Evolutionary conservation across 2,329 filamentous ascomycete species (phyloP).

Genomic region (Fusarium proliferatum): DNA sequence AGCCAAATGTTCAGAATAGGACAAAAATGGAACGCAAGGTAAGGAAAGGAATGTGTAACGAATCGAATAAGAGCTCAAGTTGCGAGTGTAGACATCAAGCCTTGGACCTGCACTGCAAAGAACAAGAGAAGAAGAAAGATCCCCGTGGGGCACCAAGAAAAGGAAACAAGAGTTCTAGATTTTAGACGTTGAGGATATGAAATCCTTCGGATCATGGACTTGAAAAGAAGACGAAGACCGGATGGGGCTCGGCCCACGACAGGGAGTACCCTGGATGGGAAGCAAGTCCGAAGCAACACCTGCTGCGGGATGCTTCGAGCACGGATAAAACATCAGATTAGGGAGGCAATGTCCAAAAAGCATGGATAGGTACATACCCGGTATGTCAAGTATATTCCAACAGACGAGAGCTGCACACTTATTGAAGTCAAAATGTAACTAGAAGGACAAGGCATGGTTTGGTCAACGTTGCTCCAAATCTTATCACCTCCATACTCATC

Average conservation of each 20-base stretch:
- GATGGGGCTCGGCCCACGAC: constrained; percentile 29
- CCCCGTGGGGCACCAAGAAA: constrained; percentile 13
- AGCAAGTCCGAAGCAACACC: constrained; percentile 36
- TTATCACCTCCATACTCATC: background rate
- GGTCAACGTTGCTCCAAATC: constrained; percentile 9
- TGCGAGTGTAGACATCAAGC: constrained; percentile 38
- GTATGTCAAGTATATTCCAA: background rate
- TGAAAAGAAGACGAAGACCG: constrained; percentile 9
- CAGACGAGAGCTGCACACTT: background rate
- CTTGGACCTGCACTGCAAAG: constrained; percentile 31
- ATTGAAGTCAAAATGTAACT: background rate
- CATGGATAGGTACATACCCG: background rate
- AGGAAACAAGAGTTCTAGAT: constrained; percentile 19
- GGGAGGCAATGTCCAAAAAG: constrained; percentile 7
- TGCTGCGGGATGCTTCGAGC: constrained; percentile 33
- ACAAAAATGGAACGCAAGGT: constrained; percentile 7
- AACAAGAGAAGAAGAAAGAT: constrained; percentile 10
- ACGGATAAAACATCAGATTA: constrained; percentile 23
- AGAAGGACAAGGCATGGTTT: background rate
- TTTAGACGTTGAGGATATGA: constrained; percentile 6
- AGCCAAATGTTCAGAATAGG: background rate
- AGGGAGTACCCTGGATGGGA: constrained; percentile 36
- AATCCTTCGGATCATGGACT: constrained; percentile 12
- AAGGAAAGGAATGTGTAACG: constrained; percentile 36
- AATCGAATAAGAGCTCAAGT: constrained; percentile 23